phyloP scores from a whole-genome alignment of 441 rosid genomes.

The Brassica balearica region DNA sequence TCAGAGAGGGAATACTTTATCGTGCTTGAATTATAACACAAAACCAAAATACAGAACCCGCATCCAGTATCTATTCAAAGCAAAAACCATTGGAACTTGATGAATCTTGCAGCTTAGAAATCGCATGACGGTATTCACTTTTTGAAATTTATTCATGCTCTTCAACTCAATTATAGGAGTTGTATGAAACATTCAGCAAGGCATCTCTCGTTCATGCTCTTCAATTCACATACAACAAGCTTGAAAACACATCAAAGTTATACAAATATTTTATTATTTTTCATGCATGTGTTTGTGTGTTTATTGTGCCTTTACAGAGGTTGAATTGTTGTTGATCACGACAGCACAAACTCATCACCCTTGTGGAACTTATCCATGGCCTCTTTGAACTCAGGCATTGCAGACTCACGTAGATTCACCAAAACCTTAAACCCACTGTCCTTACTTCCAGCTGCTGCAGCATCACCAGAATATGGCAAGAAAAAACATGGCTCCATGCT shows the following conservation, averaged over 20 bases:
- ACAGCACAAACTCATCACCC: conserved; percentile 50
- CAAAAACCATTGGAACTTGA: neutral
- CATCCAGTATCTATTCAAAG: conserved; percentile 56
- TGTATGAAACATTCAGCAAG: conserved; percentile 8
- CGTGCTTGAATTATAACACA: conserved; percentile 78
- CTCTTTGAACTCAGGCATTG: conserved; percentile 57
- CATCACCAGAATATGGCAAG: conserved; percentile 71
- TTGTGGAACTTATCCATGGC: conserved; percentile 67
- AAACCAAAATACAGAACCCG: conserved; percentile 60
- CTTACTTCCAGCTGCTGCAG: conserved; percentile 52
- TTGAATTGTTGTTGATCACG: conserved; percentile 23
- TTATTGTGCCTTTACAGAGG: conserved; percentile 6
- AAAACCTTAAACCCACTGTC: conserved; percentile 76
- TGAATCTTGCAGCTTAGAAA: conserved; percentile 8
- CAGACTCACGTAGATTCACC: conserved; percentile 62
- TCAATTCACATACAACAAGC: conserved; percentile 17
- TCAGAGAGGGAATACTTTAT: conserved; percentile 80
- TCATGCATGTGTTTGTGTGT: neutral
- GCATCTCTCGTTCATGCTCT: conserved; percentile 13
- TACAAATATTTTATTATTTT: conserved; percentile 26
- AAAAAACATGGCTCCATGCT: conserved; percentile 85
- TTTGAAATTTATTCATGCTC: neutral
- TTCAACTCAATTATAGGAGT: neutral
- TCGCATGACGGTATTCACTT: neutral
- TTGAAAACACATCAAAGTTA: conserved; percentile 28